Evolutionary conservation across 768 basidiomycete species (phyloP).

Genomic region (Termitomyces sp.): DNA sequence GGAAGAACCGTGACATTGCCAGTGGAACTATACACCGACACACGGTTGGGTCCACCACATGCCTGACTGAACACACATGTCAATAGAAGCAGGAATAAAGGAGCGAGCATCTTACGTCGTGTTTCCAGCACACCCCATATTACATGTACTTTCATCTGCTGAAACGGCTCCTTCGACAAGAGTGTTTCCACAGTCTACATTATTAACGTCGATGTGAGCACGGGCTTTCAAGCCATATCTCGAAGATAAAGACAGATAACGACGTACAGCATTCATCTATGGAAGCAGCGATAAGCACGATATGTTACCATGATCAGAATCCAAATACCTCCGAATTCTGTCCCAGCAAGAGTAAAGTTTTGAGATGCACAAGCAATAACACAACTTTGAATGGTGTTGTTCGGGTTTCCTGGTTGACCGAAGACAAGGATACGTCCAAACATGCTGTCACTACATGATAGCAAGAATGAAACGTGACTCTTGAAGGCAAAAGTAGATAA

Average conservation of each 20-base stretch:
- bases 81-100: slow-evolving; percentile 3
- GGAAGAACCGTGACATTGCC: slow-evolving; percentile 47
- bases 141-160: slow-evolving; percentile 48
- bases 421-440: slow-evolving; percentile 52
- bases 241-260: neutral
- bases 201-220: neutral
- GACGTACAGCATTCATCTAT: slow-evolving; percentile 41
- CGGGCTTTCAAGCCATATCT: neutral
- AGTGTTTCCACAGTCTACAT: slow-evolving; percentile 62
- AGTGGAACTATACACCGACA: slow-evolving; percentile 61
- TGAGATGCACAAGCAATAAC: slow-evolving; percentile 47
- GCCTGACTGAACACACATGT: slow-evolving; percentile 37
- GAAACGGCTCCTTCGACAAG: slow-evolving; percentile 55
- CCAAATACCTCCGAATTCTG: slow-evolving; percentile 56
- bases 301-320: neutral
- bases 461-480: neutral
- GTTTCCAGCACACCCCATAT: slow-evolving; percentile 71
- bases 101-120: slow-evolving; percentile 37
- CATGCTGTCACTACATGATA: slow-evolving; percentile 40
- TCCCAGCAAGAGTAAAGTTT: slow-evolving; percentile 62
- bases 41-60: slow-evolving; percentile 68
- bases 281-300: slow-evolving; percentile 1
- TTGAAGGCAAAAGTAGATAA: neutral
- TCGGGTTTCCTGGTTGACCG: slow-evolving; percentile 18
- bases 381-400: slow-evolving; percentile 58